phyloP scores from a whole-genome alignment of 371 early-diverging fungal genomes.

The Hamiltosporidium tvaerminnensis region DNA sequence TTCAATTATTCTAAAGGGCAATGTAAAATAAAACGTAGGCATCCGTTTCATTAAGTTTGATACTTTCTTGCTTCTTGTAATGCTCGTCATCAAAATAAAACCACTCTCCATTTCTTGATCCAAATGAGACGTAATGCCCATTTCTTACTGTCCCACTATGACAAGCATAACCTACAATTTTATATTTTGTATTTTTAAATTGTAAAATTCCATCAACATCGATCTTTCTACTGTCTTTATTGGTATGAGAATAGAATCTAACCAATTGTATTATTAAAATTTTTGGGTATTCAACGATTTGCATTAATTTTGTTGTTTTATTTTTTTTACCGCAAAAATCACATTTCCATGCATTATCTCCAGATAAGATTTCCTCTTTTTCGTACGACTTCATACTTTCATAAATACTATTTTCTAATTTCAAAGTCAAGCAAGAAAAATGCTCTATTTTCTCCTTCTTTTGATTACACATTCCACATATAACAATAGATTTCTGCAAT shows the following conservation, averaged over 20 bases:
- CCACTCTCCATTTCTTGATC: constrained; percentile 19
- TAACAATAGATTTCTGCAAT: constrained; percentile 11
- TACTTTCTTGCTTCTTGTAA: background rate
- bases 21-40: background rate
- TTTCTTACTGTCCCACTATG: constrained; percentile 29
- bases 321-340: constrained; percentile 4
- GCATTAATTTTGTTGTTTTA: constrained; percentile 10
- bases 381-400: background rate
- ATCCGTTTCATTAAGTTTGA: background rate
- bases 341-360: background rate
- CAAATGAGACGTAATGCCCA: constrained; percentile 37
- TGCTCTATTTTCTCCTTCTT: background rate
- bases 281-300: constrained; percentile 8
- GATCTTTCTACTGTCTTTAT: constrained; percentile 20
- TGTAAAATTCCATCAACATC: constrained; percentile 8
- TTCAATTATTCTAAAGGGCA: no score
- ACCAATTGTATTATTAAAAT: constrained; percentile 31
- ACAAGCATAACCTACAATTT: constrained; percentile 14
- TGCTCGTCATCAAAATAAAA: constrained; percentile 32
- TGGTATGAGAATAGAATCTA: constrained; percentile 21
- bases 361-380: constrained; percentile 1
- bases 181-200: constrained; percentile 4
- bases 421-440: constrained; percentile 2
- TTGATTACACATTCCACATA: constrained; percentile 10
- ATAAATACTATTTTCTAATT: background rate